Percentiles rank a stretch among this genome's conserved stretches.
These are phyloP conservation scores for Nothopassalora personata DNA, from an alignment of 2,329 filamentous ascomycete genomes.

Conservation along the genomic window DNA sequence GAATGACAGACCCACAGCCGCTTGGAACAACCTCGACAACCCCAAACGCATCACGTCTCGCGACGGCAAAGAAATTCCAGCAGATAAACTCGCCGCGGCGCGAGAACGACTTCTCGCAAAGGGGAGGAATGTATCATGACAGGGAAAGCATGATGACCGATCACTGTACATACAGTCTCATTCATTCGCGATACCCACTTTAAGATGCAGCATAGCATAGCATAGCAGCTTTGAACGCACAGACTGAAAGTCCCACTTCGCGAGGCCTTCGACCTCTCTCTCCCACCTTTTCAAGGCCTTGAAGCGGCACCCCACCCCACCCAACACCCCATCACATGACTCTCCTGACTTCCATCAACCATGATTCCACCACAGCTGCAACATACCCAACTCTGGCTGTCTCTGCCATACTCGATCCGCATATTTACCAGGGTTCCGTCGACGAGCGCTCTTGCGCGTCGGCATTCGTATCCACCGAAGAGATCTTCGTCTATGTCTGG, in stretches of 20 bases:
- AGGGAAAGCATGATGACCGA: neutral
- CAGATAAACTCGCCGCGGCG: neutral
- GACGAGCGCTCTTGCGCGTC: neutral
- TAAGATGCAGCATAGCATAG: neutral
- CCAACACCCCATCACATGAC: neutral
- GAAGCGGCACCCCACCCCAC: neutral
- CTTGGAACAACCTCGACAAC: slow-evolving; percentile 18
- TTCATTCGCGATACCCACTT: neutral
- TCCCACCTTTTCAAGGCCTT: neutral
- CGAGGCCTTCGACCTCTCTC: no score
- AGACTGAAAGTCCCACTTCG: no score
- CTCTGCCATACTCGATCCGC: neutral
- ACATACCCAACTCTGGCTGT: neutral
- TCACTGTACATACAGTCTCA: neutral
- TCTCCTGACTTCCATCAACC: neutral
- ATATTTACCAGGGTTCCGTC: neutral
- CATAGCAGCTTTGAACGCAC: neutral
- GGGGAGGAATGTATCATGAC: neutral
- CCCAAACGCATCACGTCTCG: neutral
- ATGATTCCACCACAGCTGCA: neutral
- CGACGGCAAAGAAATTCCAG: neutral
- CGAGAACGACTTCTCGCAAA: neutral
- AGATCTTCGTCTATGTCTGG: neutral
- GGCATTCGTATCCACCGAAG: neutral
- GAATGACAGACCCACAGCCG: slow-evolving; percentile 23